Base-by-base conservation (phyloP, 495 filamentous ascomycete genomes). In the Beverwykella pulmonaria region DNA sequence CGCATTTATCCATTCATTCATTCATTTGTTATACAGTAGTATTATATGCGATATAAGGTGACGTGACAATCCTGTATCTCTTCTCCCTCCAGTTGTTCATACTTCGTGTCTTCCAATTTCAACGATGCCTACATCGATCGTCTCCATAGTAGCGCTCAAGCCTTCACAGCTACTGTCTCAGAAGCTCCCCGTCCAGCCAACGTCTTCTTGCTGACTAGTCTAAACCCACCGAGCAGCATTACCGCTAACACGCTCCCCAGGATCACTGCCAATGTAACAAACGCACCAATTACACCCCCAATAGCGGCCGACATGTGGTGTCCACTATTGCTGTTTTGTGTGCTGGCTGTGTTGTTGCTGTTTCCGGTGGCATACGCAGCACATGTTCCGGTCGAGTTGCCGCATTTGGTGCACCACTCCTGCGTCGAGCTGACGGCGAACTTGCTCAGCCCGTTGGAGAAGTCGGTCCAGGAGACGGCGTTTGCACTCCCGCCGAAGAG, bases 331-430 rank as follows among this genome's bases (percentile, higher is more conserved):
- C 57, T 27, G 15, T 30, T 46, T 23, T 58, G 25, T 1, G n/a
- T 23, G 54, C 8, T 19, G 23, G 44, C 39, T 9, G 25, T 4
- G n/a, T 25, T 23, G 41, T 48, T 25, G 34, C 41, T 44, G 0
- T 23, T 44, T 12, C 30, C 34, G 20, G 56, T 54, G 17, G 75
- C 61, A 20, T 77, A 76, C 3, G 76, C 78, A 10, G 83, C 78
- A 71, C 91, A 95, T 36, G 85, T 79, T 0, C 83, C 79, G 1
- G 83, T 84, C 0, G 77, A 78, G 49, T 87, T 84, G n/a, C 84
- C 83, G 70, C 92, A 96, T 44, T 77, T 74, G 0, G 69, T 55
- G 73, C 92, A 96, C 92, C 92, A 96, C 23, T 86, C 79, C 34
- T 80, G 71, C 12, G 82, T 83, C 20, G 82, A 81, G 0, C 76